Evolutionary conservation across 2,329 filamentous ascomycete genomes (phyloP).

Genomic region (Aspergillus vadensis): DNA sequence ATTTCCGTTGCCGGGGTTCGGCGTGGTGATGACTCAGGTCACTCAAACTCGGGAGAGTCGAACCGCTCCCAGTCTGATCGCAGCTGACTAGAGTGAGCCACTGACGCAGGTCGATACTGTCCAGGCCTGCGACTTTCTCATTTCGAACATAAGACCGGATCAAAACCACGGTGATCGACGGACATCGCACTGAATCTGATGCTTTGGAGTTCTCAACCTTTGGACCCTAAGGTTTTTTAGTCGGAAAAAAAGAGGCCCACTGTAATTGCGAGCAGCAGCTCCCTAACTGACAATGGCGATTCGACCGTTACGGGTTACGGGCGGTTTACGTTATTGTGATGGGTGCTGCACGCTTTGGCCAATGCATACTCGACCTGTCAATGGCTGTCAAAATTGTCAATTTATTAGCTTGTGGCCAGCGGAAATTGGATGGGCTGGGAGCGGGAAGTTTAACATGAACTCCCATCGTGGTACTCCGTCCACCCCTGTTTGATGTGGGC

Average conservation of each 20-base stretch:
- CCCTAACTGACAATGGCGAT: conserved; percentile 13
- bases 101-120: conserved; percentile 2
- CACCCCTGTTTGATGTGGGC: not conserved
- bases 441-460: conserved; percentile 8
- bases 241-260: conserved; percentile 11
- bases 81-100: conserved; percentile 3
- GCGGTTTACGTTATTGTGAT: conserved; percentile 7
- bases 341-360: conserved; percentile 14
- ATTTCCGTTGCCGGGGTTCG: conserved; percentile 1
- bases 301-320: conserved; percentile 12
- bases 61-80: not conserved
- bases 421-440: not conserved
- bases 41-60: not conserved
- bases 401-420: not conserved
- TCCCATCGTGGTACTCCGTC: not conserved
- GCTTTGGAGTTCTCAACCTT: not conserved
- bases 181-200: not conserved
- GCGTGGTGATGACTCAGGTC: not conserved
- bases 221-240: conserved; percentile 6
- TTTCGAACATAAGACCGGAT: not conserved
- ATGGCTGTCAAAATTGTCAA: conserved; percentile 13
- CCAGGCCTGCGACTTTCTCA: not conserved
- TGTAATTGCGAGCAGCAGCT: conserved; percentile 4
- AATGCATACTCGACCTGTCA: conserved; percentile 16
- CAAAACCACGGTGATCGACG: not conserved